phyloP scores from a whole-genome alignment of 1,139 yeast species.

The Lodderomyces oxycetoniae region DNA sequence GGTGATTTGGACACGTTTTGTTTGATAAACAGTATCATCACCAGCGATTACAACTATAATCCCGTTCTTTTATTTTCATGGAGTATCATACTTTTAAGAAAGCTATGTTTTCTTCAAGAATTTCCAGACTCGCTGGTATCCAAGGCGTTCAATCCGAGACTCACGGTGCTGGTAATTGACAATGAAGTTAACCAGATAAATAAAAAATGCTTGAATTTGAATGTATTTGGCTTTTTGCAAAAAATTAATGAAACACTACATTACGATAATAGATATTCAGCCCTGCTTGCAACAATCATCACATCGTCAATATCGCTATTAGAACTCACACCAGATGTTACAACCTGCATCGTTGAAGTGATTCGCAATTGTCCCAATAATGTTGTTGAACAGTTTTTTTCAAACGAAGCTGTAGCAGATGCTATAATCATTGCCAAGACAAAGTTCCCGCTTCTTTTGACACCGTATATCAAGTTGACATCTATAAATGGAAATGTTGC shows the following conservation, averaged over 20 bases:
- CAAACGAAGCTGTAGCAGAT: slow-evolving; percentile 48
- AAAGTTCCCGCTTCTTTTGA: slow-evolving; percentile 67
- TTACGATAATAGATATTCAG: slow-evolving; percentile 52
- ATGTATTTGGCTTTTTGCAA: slow-evolving; percentile 44
- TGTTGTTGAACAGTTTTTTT: slow-evolving; percentile 55
- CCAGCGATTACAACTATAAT: slow-evolving; percentile 28
- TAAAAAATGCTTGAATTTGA: slow-evolving; percentile 33
- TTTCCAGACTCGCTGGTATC: slow-evolving; percentile 13
- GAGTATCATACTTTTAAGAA: slow-evolving; percentile 62
- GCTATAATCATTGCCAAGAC: slow-evolving; percentile 61
- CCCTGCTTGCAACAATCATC: slow-evolving; percentile 56
- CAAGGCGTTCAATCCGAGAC: slow-evolving; percentile 9
- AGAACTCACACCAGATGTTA: slow-evolving; percentile 51
- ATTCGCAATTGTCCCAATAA: slow-evolving; percentile 52
- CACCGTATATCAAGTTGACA: slow-evolving; percentile 59
- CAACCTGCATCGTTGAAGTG: slow-evolving; percentile 48
- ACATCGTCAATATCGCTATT: slow-evolving; percentile 60
- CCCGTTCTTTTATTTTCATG: slow-evolving; percentile 62
- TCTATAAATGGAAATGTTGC: slow-evolving; percentile 67
- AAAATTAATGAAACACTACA: slow-evolving; percentile 41
- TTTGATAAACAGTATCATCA: slow-evolving; percentile 33
- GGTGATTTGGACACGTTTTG: slow-evolving; percentile 40
- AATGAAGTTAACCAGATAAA: slow-evolving; percentile 17
- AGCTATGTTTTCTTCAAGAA: slow-evolving; percentile 47
- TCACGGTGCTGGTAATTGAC: slow-evolving; percentile 15